Base-by-base conservation (phyloP, 768 basidiomycete species). In the Mycena leptocephala region DNA sequence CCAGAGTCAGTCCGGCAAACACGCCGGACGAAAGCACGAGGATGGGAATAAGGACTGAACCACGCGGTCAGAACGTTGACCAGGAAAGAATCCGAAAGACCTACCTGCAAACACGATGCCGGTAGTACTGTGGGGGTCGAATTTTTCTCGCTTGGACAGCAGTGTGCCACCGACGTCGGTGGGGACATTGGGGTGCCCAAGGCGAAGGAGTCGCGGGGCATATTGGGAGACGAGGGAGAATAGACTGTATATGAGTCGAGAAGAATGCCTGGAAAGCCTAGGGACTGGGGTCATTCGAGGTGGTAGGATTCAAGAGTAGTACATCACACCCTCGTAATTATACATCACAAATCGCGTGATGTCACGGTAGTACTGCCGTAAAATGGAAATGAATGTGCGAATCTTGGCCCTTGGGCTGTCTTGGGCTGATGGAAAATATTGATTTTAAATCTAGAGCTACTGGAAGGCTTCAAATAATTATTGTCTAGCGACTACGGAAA, bases 1-100 rank as follows among this genome's bases (percentile, higher is more conserved):
- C 96, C 58, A 97, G 87, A 72, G 97, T 97, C 78, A 97, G 88
- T 84, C 97, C 95, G 89, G 96, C 96, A 91, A 97, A 97, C 73
- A 96, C 80, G 82, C 96, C 96, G 73, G 95, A 96, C 77, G 94
- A 81, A 61, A 96, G 82, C 66, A 97, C 96, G 80, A 97, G 93
- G 39, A 96, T 81, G 66, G 96, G 96, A 55, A 97, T 96, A 85
- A 97, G 93, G 55, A 86, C 80, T 55, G 32, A 0, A 10, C 20
- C 58, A 74, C 58, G 37, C 46, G 72, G 53, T 75, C 32, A 71
- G 70, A 32, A 32, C 39, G 20, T 14, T 7, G 18, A 59, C 18
- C 1, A 30, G 30, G 18, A 32, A 3, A 33, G 46, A 22, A 16
- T 32, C 14, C n/a, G 43, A 26, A 58, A 9, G 8, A 51, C 70